Conservation (phyloP, 2,329 filamentous ascomycete species). For the Monilinia vaccinii-corymbosi region DNA sequence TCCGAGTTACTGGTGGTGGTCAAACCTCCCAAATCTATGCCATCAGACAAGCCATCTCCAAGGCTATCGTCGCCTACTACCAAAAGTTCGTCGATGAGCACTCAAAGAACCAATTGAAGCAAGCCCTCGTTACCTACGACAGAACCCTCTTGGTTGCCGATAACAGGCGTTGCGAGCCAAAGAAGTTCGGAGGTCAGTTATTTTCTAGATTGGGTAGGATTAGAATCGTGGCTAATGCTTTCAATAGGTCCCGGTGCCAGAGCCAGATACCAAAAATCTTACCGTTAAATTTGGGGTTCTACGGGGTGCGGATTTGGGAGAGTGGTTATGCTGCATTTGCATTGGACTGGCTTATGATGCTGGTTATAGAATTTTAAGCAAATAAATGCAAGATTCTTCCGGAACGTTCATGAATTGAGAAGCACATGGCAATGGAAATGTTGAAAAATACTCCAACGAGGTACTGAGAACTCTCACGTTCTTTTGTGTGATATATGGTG, state of each 20-base stretch:
- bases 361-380: slow-evolving; percentile 30
- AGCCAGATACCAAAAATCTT: slow-evolving; percentile 97
- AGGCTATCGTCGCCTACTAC: slow-evolving; percentile 97
- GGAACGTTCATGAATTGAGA: slow-evolving; percentile 19
- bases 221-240: slow-evolving; percentile 17
- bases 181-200: slow-evolving; percentile 61
- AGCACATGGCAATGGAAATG: slow-evolving; percentile 8
- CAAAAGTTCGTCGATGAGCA: slow-evolving; percentile 99
- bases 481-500: slow-evolving; percentile 5
- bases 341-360: slow-evolving; percentile 28
- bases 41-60: slow-evolving; percentile 97
- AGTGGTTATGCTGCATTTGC: slow-evolving; percentile 30
- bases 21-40: slow-evolving; percentile 97
- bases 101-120: slow-evolving; percentile 99
- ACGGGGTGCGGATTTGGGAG: slow-evolving; percentile 25
- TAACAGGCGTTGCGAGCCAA: slow-evolving; percentile 98
- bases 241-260: slow-evolving; percentile 84
- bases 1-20: slow-evolving; percentile 93
- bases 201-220: background rate
- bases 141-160: slow-evolving; percentile 96
- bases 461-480: background rate
- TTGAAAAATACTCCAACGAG: slow-evolving; percentile 4
- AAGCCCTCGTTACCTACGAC: slow-evolving; percentile 91
- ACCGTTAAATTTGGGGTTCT: slow-evolving; percentile 62
- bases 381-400: slow-evolving; percentile 29